Percentiles rank a stretch among this genome's conserved stretches.
These are phyloP conservation scores for Eleusine indica DNA, from an alignment of 176 grass and related monocot genomes.

Conservation along the genomic window DNA sequence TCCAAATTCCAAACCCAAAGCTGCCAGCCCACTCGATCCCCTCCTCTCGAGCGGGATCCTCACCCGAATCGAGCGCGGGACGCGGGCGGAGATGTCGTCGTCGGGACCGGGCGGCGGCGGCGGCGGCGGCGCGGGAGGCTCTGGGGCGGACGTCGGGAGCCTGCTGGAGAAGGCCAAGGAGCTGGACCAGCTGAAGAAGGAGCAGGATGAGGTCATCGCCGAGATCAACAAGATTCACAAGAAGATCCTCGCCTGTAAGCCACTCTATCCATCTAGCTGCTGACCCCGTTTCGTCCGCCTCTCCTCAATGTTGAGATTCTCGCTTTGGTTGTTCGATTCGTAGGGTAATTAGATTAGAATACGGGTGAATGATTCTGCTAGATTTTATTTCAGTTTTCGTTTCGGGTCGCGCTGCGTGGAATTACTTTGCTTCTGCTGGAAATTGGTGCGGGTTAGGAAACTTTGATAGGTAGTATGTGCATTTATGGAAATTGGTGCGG, in stretches of 20 bases:
- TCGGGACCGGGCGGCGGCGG: conserved; percentile 25
- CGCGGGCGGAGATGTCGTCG: conserved; percentile 40
- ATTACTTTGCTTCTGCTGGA: background rate
- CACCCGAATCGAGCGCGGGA: background rate
- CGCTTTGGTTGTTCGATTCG: background rate
- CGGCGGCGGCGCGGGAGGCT: conserved; percentile 15
- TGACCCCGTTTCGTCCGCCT: background rate
- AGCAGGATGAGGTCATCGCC: conserved; percentile 50
- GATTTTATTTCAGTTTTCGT: background rate
- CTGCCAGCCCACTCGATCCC: background rate
- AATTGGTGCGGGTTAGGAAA: background rate
- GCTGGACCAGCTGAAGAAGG: conserved; percentile 69
- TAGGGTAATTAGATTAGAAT: background rate
- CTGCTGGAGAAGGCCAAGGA: conserved; percentile 84
- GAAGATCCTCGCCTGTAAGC: conserved; percentile 62
- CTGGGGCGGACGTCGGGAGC: conserved; percentile 43
- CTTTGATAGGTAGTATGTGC: background rate
- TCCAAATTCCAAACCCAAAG: background rate
- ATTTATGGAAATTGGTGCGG: background rate
- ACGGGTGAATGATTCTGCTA: background rate
- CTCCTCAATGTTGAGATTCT: background rate
- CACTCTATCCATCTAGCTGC: background rate
- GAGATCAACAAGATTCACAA: conserved; percentile 86
- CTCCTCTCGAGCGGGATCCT: background rate
- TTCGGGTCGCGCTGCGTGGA: background rate